These are phyloP conservation scores for Aquanectria penicillioides DNA, from an alignment of 2,329 filamentous ascomycete species.

Conservation along the genomic window DNA sequence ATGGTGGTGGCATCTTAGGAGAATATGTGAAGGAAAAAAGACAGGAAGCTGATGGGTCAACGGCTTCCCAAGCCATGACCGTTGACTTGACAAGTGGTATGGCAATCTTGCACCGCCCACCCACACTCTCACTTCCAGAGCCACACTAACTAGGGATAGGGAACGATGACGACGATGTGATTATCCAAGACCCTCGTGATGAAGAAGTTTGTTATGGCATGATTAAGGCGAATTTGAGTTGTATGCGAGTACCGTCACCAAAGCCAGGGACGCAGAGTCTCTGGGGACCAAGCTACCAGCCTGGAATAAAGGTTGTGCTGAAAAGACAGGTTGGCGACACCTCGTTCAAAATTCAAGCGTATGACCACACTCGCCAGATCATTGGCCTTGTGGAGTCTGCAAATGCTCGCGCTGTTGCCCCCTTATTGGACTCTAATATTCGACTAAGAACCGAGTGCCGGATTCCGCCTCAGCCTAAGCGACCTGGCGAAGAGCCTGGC, in stretches of 20 bases:
- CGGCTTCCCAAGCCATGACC: conserved; percentile 51
- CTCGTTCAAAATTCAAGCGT: conserved; percentile 73
- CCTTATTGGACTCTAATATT: conserved; percentile 74
- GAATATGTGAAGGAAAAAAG: conserved; percentile 72
- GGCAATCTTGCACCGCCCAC: too few species aligned
- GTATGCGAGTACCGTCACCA: conserved; percentile 73
- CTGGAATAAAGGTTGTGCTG: conserved; percentile 78
- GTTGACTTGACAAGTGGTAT: conserved; percentile 69
- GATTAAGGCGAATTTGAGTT: conserved; percentile 74
- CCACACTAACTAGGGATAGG: conserved; percentile 31
- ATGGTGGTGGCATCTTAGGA: conserved; percentile 68
- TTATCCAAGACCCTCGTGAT: conserved; percentile 68
- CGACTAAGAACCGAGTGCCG: conserved; percentile 78
- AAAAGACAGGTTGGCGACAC: conserved; percentile 66
- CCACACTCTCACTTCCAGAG: neutral
- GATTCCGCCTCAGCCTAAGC: conserved; percentile 73
- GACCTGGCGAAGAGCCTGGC: conserved; percentile 71
- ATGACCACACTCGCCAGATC: conserved; percentile 74
- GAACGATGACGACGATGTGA: conserved; percentile 66
- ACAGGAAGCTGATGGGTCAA: conserved; percentile 51
- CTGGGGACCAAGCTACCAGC: conserved; percentile 71
- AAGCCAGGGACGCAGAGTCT: conserved; percentile 71
- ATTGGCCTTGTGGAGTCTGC: conserved; percentile 81
- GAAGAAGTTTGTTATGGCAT: conserved; percentile 86
- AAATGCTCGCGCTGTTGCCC: conserved; percentile 74